A percentile compares a stretch with the other conserved stretches of the same genome.
Evolutionary conservation across 1,139 yeast species (phyloP).

Genomic region (Suhomyces choctaworum): DNA sequence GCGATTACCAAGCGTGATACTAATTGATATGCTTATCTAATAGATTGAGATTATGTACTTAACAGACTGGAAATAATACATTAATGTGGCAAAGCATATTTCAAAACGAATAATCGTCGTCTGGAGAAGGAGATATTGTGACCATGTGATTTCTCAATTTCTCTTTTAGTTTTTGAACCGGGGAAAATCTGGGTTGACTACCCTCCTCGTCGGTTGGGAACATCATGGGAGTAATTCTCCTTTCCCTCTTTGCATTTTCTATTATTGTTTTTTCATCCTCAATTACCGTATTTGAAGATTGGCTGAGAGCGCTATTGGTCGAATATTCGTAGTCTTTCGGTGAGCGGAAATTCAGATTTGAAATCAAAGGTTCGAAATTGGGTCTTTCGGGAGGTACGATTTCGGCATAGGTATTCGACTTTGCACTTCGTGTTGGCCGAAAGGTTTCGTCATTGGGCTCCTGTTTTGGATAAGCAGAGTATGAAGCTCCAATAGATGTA

Average conservation of each 20-base stretch:
- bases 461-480: too few relatives aligned
- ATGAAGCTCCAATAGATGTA: too few relatives aligned
- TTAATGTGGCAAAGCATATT: too few relatives aligned
- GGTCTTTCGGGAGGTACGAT: conserved; percentile 37
- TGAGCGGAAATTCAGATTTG: not conserved
- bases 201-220: conserved; percentile 37
- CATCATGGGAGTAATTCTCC: conserved; percentile 41
- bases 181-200: conserved; percentile 35
- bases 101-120: conserved; percentile 3
- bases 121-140: conserved; percentile 12
- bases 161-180: conserved; percentile 31
- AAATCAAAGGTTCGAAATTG: conserved; percentile 20
- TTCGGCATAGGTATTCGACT: conserved; percentile 5
- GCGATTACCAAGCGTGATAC: too few relatives aligned
- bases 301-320: conserved; percentile 6
- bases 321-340: not conserved
- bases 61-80: too few relatives aligned
- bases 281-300: conserved; percentile 8
- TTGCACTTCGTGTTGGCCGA: too few relatives aligned
- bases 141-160: conserved; percentile 17
- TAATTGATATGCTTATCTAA: too few relatives aligned
- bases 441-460: too few relatives aligned
- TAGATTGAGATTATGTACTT: too few relatives aligned
- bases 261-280: conserved; percentile 26
- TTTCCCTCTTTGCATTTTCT: conserved; percentile 40